Percentiles rank a stretch among this genome's conserved stretches.
Conservation (phyloP, 306 rosid species). For the Arachis stenosperma region DNA sequence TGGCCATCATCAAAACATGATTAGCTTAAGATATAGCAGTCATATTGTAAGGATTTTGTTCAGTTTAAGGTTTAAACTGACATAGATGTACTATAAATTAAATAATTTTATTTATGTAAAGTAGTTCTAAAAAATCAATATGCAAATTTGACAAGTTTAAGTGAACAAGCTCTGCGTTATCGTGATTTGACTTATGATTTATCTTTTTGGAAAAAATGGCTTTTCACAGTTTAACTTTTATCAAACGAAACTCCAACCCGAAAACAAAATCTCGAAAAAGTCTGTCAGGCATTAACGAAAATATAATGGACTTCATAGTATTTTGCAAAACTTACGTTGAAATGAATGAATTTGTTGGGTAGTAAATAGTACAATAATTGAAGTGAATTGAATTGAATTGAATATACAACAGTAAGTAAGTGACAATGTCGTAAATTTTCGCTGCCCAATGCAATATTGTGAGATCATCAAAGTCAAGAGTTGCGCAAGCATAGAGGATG, state of each 20-base stretch:
- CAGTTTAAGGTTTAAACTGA: not conserved
- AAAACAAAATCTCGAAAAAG: too few species aligned
- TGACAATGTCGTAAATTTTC: slow-evolving; percentile 15
- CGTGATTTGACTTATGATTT: not conserved
- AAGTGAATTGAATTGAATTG: not conserved
- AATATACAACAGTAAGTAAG: too few species aligned
- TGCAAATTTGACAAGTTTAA: not conserved
- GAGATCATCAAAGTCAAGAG: slow-evolving; percentile 24
- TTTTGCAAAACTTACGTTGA: not conserved
- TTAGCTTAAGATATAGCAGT: too few species aligned
- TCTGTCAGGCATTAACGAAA: not conserved
- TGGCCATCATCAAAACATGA: too few species aligned
- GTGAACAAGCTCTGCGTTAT: not conserved
- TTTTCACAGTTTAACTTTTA: too few species aligned
- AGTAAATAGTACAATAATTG: not conserved
- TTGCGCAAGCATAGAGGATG: slow-evolving; percentile 34
- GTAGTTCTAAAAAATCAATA: too few species aligned
- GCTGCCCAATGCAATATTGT: slow-evolving; percentile 32
- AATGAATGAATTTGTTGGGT: not conserved
- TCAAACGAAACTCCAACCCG: too few species aligned
- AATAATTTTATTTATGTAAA: too few species aligned
- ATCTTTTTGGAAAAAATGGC: not conserved
- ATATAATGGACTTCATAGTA: not conserved
- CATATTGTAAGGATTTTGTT: too few species aligned
- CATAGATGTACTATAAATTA: too few species aligned